Percentiles rank a stretch among this genome's conserved stretches.
Evolutionary conservation across 78 protist genomes (phyloP).

Genomic region (Guillardia theta): DNA sequence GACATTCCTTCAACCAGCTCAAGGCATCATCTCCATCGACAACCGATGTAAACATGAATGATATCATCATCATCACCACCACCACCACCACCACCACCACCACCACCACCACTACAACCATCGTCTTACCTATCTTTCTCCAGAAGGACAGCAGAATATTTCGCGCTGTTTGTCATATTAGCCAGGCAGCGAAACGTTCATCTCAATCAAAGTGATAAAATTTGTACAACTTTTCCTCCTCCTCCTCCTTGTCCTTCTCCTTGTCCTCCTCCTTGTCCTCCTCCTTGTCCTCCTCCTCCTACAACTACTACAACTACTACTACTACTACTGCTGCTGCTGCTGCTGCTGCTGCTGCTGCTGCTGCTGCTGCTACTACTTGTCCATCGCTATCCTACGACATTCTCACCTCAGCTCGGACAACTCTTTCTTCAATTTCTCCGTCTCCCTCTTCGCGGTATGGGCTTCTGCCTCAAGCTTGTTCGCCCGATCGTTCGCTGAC

Average conservation of each 20-base stretch:
- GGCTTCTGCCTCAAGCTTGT: too few species aligned
- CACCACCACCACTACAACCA: background rate
- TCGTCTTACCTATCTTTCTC: background rate
- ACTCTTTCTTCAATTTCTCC: too few species aligned
- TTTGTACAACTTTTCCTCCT: background rate
- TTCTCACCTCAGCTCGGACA: background rate
- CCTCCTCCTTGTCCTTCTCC: background rate
- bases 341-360: background rate
- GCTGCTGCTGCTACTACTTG: background rate
- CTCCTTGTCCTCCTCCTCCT: background rate
- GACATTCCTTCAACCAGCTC: too few species aligned
- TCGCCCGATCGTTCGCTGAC: too few species aligned
- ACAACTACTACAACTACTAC: background rate
- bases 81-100: background rate
- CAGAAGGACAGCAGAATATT: background rate
- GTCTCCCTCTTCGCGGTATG: too few species aligned
- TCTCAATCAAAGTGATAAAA: background rate
- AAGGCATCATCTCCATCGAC: too few species aligned
- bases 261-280: background rate
- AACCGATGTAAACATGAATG: too few species aligned
- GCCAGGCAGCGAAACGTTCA: background rate
- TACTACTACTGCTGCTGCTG: background rate
- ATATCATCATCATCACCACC: background rate
- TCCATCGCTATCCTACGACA: background rate
- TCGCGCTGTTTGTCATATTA: background rate